Evolutionary conservation across 352 stramenopile species (phyloP).

Genomic region (Globisporangium takayamanum): DNA sequence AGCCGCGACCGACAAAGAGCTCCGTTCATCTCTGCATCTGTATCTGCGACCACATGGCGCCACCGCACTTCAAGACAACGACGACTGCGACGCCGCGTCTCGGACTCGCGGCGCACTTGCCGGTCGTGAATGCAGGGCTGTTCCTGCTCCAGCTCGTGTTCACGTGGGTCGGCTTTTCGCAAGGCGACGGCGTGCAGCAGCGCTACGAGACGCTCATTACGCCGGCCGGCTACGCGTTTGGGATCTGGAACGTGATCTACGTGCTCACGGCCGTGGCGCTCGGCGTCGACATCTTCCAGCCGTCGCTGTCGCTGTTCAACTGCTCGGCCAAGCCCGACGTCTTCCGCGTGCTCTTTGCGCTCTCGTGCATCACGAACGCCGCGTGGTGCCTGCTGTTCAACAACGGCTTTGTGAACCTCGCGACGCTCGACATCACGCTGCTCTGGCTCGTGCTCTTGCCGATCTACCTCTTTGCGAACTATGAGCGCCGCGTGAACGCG

Average conservation of each 20-base stretch:
- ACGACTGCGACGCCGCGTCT: neutral
- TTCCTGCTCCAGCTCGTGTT: constrained; percentile 45
- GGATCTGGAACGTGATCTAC: constrained; percentile 68
- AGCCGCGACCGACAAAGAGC: neutral
- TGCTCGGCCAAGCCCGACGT: constrained; percentile 31
- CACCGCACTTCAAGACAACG: neutral
- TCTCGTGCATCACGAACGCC: constrained; percentile 41
- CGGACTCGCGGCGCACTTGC: constrained; percentile 17
- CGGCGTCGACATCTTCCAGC: constrained; percentile 44
- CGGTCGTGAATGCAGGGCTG: constrained; percentile 46
- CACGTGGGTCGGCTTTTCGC: constrained; percentile 31
- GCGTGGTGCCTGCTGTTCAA: constrained; percentile 51
- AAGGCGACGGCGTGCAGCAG: constrained; percentile 20
- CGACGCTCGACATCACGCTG: constrained; percentile 41
- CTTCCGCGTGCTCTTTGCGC: constrained; percentile 48
- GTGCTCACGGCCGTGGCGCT: constrained; percentile 49
- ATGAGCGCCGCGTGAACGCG: constrained; percentile 35
- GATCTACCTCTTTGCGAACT: constrained; percentile 62
- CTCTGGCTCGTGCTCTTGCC: constrained; percentile 51
- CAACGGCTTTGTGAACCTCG: constrained; percentile 25
- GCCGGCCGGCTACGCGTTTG: constrained; percentile 45
- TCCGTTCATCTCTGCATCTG: neutral
- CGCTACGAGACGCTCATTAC: constrained; percentile 48
- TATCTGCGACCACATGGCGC: neutral
- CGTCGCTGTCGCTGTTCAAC: constrained; percentile 40